phyloP scores from a whole-genome alignment of 345 rosid species.

The Heritiera littoralis region DNA sequence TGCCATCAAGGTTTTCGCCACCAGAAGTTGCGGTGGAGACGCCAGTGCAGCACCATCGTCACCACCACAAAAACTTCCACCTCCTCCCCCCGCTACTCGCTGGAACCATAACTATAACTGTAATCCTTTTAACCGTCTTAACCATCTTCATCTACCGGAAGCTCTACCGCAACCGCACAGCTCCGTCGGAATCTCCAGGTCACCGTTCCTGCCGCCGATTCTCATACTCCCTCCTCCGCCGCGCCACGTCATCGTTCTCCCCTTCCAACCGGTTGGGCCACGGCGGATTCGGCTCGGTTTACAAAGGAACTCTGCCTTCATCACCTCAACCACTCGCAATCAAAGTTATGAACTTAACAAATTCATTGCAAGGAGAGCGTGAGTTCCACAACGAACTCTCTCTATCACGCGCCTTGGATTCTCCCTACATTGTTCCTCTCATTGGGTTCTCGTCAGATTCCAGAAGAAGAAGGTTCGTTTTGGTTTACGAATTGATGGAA shows the following conservation, averaged over 20 bases:
- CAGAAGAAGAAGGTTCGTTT: constrained; percentile 45
- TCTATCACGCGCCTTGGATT: constrained; percentile 61
- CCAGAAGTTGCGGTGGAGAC: constrained; percentile 31
- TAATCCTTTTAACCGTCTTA: constrained; percentile 43
- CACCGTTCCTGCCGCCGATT: constrained; percentile 64
- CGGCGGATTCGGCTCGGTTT: constrained; percentile 89
- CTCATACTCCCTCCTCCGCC: constrained; percentile 77
- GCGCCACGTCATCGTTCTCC: constrained; percentile 74
- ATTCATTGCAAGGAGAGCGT: constrained; percentile 70
- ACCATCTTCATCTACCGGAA: constrained; percentile 60
- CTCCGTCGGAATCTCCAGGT: constrained; percentile 70
- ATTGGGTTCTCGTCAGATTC: constrained; percentile 68
- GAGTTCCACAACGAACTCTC: constrained; percentile 83
- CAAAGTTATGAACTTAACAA: constrained; percentile 58
- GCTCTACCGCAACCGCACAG: constrained; percentile 73
- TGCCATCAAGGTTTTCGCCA: constrained; percentile 55
- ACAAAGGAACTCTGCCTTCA: constrained; percentile 52
- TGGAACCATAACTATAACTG: constrained; percentile 35
- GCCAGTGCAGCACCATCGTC: constrained; percentile 17
- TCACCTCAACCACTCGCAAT: constrained; percentile 57
- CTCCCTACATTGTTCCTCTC: constrained; percentile 65
- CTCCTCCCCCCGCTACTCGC: constrained; percentile 43
- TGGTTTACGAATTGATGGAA: constrained; percentile 76
- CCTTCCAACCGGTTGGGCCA: constrained; percentile 80
- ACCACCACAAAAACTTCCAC: constrained; percentile 22